These are phyloP conservation scores for Schizochytrium sp. DNA, from an alignment of 108 stramenopile species.

Conservation along the genomic window DNA sequence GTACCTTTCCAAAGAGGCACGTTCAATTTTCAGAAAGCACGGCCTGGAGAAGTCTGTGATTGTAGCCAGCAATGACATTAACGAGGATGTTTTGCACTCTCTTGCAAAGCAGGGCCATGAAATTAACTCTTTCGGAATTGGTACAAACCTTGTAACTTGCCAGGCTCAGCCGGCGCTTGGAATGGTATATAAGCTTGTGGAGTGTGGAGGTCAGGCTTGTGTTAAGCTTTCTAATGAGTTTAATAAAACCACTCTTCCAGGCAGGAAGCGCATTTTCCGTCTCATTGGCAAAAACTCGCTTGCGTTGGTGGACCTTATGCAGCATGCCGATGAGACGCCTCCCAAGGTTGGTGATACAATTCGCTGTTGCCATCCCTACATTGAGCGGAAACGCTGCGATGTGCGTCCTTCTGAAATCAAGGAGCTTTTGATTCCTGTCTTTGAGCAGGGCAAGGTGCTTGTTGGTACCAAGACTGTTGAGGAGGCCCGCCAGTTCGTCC, in stretches of 20 bases:
- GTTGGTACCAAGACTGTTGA: neutral
- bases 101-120: constrained; percentile 87
- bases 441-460: constrained; percentile 73
- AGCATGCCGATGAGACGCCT: constrained; percentile 75
- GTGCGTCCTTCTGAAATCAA: constrained; percentile 85
- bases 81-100: constrained; percentile 86
- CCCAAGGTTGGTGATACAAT: constrained; percentile 79
- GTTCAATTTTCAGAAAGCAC: constrained; percentile 70
- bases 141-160: constrained; percentile 97
- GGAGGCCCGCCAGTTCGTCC: constrained; percentile 74
- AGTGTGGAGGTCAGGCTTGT: constrained; percentile 83
- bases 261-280: constrained; percentile 84
- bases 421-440: constrained; percentile 85
- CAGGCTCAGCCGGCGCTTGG: constrained; percentile 98
- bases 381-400: constrained; percentile 81
- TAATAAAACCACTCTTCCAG: constrained; percentile 80
- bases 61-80: constrained; percentile 96
- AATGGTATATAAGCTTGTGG: constrained; percentile 69
- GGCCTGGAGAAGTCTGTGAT: constrained; percentile 78
- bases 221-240: constrained; percentile 93
- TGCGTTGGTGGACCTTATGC: constrained; percentile 89
- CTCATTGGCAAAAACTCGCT: constrained; percentile 81
- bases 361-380: constrained; percentile 91
- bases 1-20: constrained; percentile 81
- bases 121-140: constrained; percentile 97